A percentile compares a stretch with the other conserved stretches of the same genome.
phyloP scores from a whole-genome alignment of 2,329 filamentous ascomycete genomes.

The Hymenoscyphus occultus region DNA sequence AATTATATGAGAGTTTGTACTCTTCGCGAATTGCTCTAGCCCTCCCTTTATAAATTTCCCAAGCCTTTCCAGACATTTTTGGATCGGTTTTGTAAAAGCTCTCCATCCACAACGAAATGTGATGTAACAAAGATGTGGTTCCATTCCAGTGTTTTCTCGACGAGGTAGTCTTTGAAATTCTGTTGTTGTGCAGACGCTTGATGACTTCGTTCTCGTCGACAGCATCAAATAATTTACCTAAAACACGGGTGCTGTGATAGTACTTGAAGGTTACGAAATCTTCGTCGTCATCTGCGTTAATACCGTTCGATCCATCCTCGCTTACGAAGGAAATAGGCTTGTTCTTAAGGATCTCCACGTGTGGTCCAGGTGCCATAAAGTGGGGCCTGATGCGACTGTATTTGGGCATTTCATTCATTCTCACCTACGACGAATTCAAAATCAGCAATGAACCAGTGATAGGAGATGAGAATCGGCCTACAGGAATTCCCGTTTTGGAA shows the following conservation, averaged over 20 bases:
- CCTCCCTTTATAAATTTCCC: background rate
- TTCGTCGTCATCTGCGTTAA: background rate
- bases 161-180: background rate
- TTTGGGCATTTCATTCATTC: conserved; percentile 1
- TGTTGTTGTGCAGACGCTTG: conserved; percentile 3
- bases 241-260: background rate
- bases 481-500: conserved; percentile 8
- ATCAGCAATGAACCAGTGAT: background rate
- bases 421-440: background rate
- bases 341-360: conserved; percentile 2
- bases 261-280: conserved; percentile 5
- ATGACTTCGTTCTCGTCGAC: conserved; percentile 7
- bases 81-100: background rate
- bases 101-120: background rate
- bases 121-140: background rate
- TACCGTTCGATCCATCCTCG: background rate
- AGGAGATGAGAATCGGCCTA: background rate
- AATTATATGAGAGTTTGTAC: background rate
- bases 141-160: background rate
- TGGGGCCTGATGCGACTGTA: conserved; percentile 5
- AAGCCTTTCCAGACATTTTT: background rate
- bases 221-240: conserved; percentile 2
- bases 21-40: conserved; percentile 3
- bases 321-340: conserved; percentile 8
- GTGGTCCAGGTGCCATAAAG: conserved; percentile 6